Percentiles rank a stretch among this genome's conserved stretches.
These are phyloP conservation scores for Phytopythium delawarense DNA, from an alignment of 352 stramenopile genomes.

Conservation along the genomic window DNA sequence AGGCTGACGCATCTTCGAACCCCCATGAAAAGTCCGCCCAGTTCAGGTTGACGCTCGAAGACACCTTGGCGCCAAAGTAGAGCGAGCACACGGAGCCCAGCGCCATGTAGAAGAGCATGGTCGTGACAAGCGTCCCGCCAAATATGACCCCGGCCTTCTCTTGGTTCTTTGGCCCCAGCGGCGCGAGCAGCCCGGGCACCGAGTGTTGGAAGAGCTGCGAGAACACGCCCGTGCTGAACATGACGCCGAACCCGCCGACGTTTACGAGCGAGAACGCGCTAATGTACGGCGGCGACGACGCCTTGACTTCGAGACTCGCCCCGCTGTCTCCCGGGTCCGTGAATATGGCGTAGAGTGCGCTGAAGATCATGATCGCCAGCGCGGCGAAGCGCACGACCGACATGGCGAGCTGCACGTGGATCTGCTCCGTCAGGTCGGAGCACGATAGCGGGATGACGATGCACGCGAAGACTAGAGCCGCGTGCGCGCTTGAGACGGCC, in stretches of 20 bases:
- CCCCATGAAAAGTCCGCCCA: constrained; percentile 88
- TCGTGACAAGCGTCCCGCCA: constrained; percentile 75
- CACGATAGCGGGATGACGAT: constrained; percentile 88
- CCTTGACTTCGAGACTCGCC: constrained; percentile 5
- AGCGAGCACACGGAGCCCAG: constrained; percentile 71
- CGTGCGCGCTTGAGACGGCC: constrained; percentile 48
- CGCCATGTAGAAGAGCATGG: constrained; percentile 80
- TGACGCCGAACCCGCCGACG: constrained; percentile 79
- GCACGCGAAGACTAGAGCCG: constrained; percentile 66
- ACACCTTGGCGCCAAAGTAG: constrained; percentile 81
- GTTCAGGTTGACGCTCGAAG: constrained; percentile 90
- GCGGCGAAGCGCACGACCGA: constrained; percentile 84
- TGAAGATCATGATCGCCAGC: constrained; percentile 86
- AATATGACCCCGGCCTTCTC: constrained; percentile 67
- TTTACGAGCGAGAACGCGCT: constrained; percentile 66
- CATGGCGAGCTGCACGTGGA: constrained; percentile 85
- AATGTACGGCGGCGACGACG: constrained; percentile 28
- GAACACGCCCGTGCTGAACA: constrained; percentile 90
- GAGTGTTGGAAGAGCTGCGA: constrained; percentile 91
- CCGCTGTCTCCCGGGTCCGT: constrained; percentile 60
- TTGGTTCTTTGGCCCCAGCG: constrained; percentile 57
- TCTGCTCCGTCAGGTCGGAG: constrained; percentile 88
- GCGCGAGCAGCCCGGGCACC: constrained; percentile 79
- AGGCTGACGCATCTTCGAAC: constrained; percentile 20
- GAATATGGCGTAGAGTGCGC: constrained; percentile 71